A percentile compares a stretch with the other conserved stretches of the same genome.
Evolutionary conservation across 352 stramenopile species (phyloP).

Genomic region (Phytopythium oedochilum): DNA sequence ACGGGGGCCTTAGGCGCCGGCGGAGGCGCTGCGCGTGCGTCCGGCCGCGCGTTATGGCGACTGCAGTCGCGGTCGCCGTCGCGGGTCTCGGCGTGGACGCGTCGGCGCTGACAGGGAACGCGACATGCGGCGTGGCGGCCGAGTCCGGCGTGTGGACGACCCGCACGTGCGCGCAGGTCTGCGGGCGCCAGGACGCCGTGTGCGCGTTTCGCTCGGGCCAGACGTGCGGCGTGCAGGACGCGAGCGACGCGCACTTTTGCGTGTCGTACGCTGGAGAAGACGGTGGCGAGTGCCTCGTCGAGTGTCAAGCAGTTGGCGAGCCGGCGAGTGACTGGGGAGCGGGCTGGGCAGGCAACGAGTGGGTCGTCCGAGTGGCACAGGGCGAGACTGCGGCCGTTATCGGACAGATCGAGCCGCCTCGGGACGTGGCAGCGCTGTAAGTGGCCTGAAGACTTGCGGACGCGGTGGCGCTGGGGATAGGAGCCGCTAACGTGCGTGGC

Average conservation of each 20-base stretch:
- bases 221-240: not conserved
- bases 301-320: slow-evolving; percentile 2
- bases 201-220: not conserved
- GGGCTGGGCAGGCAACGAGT: not conserved
- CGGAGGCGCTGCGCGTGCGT: not conserved
- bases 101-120: not conserved
- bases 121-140: not conserved
- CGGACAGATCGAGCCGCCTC: not conserved
- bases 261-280: not conserved
- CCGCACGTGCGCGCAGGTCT: not conserved
- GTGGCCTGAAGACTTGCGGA: not conserved
- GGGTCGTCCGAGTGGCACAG: not conserved
- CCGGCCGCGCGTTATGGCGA: not conserved
- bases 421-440: not conserved
- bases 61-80: not conserved
- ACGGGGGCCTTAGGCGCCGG: not conserved
- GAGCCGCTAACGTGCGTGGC: not conserved
- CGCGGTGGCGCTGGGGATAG: too few relatives aligned
- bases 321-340: not conserved
- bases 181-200: not conserved
- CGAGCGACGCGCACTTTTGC: not conserved
- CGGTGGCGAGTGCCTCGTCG: not conserved
- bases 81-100: not conserved
- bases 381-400: not conserved
- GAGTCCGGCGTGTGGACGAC: not conserved